These are phyloP conservation scores for Petasospora fabianii DNA, from an alignment of 1,139 yeast species.

Conservation along the genomic window DNA sequence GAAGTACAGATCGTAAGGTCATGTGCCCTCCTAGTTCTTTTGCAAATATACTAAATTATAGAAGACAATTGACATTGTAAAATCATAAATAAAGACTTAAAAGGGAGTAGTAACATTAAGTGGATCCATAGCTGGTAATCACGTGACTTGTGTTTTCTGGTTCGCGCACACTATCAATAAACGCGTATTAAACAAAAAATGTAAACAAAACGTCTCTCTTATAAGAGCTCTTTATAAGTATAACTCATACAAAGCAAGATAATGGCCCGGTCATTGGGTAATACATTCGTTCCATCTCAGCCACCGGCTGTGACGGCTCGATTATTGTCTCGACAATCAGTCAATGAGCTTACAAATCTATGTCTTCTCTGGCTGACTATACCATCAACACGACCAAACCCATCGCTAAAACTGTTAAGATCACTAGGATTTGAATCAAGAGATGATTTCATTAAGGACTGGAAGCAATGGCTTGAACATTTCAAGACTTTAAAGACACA, in stretches of 20 bases:
- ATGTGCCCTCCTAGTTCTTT: too few relatives aligned
- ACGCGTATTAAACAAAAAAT: too few relatives aligned
- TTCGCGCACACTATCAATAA: too few relatives aligned
- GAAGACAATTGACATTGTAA: too few relatives aligned
- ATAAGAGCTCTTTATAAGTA: too few relatives aligned
- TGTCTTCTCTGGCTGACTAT: conserved; percentile 27
- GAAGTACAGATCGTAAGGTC: too few relatives aligned
- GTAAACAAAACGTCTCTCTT: too few relatives aligned
- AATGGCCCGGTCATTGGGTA: conserved; percentile 18
- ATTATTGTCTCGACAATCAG: conserved; percentile 17
- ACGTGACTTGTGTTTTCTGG: too few relatives aligned
- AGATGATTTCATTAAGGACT: conserved; percentile 14
- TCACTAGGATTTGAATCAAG: conserved; percentile 9
- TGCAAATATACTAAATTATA: too few relatives aligned
- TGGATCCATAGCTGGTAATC: too few relatives aligned
- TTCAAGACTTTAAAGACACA: conserved; percentile 9
- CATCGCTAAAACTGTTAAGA: conserved; percentile 13
- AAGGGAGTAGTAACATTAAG: too few relatives aligned
- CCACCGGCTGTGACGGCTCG: conserved; percentile 15
- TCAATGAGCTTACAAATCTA: conserved; percentile 23
- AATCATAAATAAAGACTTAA: too few relatives aligned
- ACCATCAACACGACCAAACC: conserved; percentile 23
- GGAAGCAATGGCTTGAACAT: conserved; percentile 10
- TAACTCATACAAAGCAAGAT: background rate
- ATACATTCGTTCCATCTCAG: conserved; percentile 19